Evolutionary conservation across 2,329 filamentous ascomycete species (phyloP), one percentile per base, ranked within the genome.

Genomic region (Simplicillium aogashimaense): DNA sequence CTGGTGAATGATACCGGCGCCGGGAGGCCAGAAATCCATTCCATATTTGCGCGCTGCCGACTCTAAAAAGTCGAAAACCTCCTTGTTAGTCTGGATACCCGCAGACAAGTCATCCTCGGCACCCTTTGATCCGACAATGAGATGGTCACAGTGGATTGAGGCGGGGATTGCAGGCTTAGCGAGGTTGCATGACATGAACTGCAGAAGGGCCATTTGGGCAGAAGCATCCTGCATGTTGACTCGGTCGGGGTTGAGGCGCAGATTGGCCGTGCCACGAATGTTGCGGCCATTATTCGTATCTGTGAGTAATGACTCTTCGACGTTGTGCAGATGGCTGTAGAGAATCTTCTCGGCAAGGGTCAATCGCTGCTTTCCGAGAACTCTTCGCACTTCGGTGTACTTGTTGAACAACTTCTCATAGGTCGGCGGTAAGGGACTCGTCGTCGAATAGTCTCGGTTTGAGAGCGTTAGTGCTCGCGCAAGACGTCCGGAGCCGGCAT

Each of bases 161-260:
- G 92, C 90, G 10, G 92, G 92, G 37, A 98, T 90, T 9, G 89
- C 89, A 2, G 92, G 95, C 44, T 79, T 79, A 20, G 83, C 84
- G 40, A 98, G 74, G 41, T 87, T 86, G 63, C 92, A 98, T 20
- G 86, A 86, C 90, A 98, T 98, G 73, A 98, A 98, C 65, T 98
- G 92, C 52, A 98, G 69, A 48, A 98, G 70, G 2, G 92, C 92
- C 92, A 98, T 98, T 68, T 98, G 92, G 6, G 92, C 92, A 25
- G 87, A 95, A 12, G 92, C 92, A 69, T 98, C 92, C 66, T 98
- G 92, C 92, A 98, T 98, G 48, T 94, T 94, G 51, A 97, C 92
- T 39, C 92, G 79, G 62, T 98, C 92, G 16, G 92, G 92, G 65
- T 95, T 95, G 62, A 98, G 83, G 70, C 94, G 94, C 64, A 98